Evolutionary conservation across 495 filamentous ascomycete genomes (phyloP), one percentile per base, ranked within the genome.

Genomic region (Penicillium taxi): DNA sequence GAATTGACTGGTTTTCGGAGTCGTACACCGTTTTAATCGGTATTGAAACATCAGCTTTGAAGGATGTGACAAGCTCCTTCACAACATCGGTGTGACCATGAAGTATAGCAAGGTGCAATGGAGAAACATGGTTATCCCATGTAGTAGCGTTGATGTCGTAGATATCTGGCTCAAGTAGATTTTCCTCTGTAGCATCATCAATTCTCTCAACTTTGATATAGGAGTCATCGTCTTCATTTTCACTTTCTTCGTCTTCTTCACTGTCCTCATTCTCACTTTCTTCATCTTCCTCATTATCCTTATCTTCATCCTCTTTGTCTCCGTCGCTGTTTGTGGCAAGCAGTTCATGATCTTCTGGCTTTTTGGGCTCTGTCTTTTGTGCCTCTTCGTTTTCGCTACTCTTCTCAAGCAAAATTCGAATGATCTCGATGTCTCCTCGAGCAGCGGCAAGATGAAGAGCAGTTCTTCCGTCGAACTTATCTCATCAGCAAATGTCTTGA

Each of bases 401-500:
- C 58, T 75, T 82, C 7, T 73, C 59, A 37, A 90, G 63, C 5
- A 93, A 64, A 13, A 80, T 74, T 34, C 67, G 73, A 38, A 90
- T 61, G 20, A 90, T 87, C 19, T 81, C 78, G 9, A 65, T 57
- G 43, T 73, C 59, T 1, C 86, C 86, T 8, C 80, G 69, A 6
- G 70, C 69, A 26, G 82, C 80, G 7, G 86, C 86, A 21, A 90
- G 65, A 55, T 90, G 86, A 25, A 93, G 63, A 6, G 86, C 81
- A 1, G 84, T 89, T 26, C 75, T 64, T 5, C 86, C 86, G 63
- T 93, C 86, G 1, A 77, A n/a, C n/a, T n/a, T n/a, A n/a, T n/a
- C n/a, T n/a, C n/a, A n/a, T n/a, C n/a, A n/a, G n/a, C n/a, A n/a
- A n/a, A n/a, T n/a, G n/a, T n/a, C n/a, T n/a, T n/a, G n/a, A n/a